Base-by-base conservation (phyloP, 1,284 basidiomycete genomes). In the Heterobasidion annosum region DNA sequence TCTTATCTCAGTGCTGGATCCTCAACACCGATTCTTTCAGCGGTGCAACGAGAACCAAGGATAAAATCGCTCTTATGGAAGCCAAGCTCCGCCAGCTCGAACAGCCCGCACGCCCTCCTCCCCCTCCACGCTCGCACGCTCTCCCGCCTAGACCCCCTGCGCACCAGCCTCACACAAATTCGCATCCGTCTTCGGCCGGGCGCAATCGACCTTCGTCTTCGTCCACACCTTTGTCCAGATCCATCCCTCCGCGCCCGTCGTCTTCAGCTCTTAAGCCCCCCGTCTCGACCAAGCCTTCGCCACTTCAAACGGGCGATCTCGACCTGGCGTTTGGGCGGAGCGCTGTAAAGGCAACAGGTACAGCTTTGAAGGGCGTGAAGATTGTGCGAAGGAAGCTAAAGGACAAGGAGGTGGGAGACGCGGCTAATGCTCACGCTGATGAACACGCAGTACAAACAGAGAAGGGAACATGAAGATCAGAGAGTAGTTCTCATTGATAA, bases 41-140 rank as follows among this genome's bases (percentile, higher is more conserved):
- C 25, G 15, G 8, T 13, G 34, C 15, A 37, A 42, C 15, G 16
- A 93, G 91, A 54, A 93, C 91, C 1, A 75, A 82, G 50, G 85
- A 85, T 59, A 97, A 97, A 71, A 98, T 98, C 62, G 93, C 93
- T 1, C 83, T 88, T 58, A 88, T 98, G 79, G 96, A 98, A 68
- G 95, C 95, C 4, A 98, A 98, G 68, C 75, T 98, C 18, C 81
- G 83, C 8, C 81, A 91, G 58, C 82, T 97, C 79, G 81, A 72
- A 53, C 65, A 34, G 16, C 18, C 10, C 15, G 25, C 15, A 12
- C 13, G 10, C 10, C 67, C 10, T 55, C 55, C n/a, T 35, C 37
- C 65, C 68, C 52, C 66, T 10, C 37, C 10, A 40, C 37, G n/a
- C 37, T n/a, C 10, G 10, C 37, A 10, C 12, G 10, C 37, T 40